Conservation (phyloP, 1,284 basidiomycete species). For the Naganishia sp. region DNA sequence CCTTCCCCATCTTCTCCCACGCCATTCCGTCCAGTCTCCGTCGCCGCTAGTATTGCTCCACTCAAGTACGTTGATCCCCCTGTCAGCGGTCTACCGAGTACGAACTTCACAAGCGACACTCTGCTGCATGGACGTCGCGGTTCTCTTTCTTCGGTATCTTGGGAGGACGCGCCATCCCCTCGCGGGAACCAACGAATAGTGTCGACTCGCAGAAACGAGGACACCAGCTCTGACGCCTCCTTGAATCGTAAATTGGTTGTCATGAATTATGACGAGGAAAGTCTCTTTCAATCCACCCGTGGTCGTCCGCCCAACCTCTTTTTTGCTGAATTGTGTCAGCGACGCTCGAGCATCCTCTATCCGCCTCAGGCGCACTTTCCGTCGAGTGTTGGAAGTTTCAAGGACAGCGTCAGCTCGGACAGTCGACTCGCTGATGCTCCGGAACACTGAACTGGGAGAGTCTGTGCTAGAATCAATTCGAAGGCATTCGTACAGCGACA, state of each 20-base stretch:
- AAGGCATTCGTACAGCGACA: no score
- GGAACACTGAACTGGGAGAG: no score
- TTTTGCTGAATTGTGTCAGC: slow-evolving; percentile 16
- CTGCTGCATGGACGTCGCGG: slow-evolving; percentile 1
- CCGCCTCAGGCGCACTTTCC: slow-evolving; percentile 8
- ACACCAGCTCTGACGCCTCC: neutral
- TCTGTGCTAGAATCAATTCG: no score
- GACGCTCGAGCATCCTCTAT: slow-evolving; percentile 10
- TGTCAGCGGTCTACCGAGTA: slow-evolving; percentile 13
- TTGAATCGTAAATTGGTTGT: slow-evolving; percentile 1
- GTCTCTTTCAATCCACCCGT: neutral
- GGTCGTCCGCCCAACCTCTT: slow-evolving; percentile 9
- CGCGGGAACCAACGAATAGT: neutral
- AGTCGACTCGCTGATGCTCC: slow-evolving; percentile 1
- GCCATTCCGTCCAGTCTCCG: slow-evolving; percentile 7
- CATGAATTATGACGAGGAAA: neutral
- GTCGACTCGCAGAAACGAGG: neutral
- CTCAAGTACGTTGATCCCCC: slow-evolving; percentile 11
- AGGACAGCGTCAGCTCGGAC: slow-evolving; percentile 4
- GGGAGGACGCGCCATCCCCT: slow-evolving; percentile 2
- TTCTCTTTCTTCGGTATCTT: slow-evolving; percentile 8
- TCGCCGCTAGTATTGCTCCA: slow-evolving; percentile 1
- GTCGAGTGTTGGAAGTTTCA: slow-evolving; percentile 7
- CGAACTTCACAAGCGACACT: slow-evolving; percentile 18
- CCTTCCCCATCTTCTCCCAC: slow-evolving; percentile 10